Evolutionary conservation across 1,139 yeast species (phyloP).

Genomic region (Lodderomyces theae): DNA sequence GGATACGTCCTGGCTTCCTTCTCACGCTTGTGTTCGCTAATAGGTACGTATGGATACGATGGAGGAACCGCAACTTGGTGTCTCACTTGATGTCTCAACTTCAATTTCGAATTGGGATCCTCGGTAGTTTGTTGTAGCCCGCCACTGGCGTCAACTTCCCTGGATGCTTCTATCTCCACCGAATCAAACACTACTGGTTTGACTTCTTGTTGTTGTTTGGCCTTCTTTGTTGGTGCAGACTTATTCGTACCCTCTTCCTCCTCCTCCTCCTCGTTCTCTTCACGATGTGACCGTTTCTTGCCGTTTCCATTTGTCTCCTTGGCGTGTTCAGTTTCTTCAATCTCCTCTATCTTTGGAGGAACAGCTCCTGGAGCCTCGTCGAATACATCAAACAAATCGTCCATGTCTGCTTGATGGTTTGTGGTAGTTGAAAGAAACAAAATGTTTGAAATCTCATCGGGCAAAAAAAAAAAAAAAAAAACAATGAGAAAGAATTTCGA

Average conservation of each 20-base stretch:
- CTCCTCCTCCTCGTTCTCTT: slow-evolving; percentile 5
- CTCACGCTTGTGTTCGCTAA: slow-evolving; percentile 74
- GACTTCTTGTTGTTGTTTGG: slow-evolving; percentile 27
- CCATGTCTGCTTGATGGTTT: slow-evolving; percentile 20
- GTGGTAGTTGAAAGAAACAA: slow-evolving; percentile 2
- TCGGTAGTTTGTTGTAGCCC: slow-evolving; percentile 53
- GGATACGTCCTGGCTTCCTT: slow-evolving; percentile 87
- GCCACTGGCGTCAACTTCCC: slow-evolving; percentile 78
- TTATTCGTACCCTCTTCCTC: slow-evolving; percentile 10
- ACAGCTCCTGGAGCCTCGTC: slow-evolving; percentile 51
- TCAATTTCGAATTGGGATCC: slow-evolving; percentile 54
- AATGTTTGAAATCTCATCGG: neutral
- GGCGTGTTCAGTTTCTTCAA: slow-evolving; percentile 6
- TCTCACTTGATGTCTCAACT: slow-evolving; percentile 87
- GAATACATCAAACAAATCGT: slow-evolving; percentile 69
- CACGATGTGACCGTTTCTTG: slow-evolving; percentile 10
- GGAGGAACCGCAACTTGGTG: slow-evolving; percentile 98
- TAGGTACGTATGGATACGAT: slow-evolving; percentile 81
- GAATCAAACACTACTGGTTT: slow-evolving; percentile 83
- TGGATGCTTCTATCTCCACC: slow-evolving; percentile 85
- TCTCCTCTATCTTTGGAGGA: slow-evolving; percentile 22
- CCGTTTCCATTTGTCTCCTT: neutral
- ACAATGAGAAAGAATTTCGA: no score
- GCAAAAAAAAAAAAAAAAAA: slow-evolving; percentile 7
- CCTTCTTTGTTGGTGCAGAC: slow-evolving; percentile 12